These are phyloP conservation scores for Casuarina equisetifolia DNA, from an alignment of 306 rosid genomes.

Conservation along the genomic window DNA sequence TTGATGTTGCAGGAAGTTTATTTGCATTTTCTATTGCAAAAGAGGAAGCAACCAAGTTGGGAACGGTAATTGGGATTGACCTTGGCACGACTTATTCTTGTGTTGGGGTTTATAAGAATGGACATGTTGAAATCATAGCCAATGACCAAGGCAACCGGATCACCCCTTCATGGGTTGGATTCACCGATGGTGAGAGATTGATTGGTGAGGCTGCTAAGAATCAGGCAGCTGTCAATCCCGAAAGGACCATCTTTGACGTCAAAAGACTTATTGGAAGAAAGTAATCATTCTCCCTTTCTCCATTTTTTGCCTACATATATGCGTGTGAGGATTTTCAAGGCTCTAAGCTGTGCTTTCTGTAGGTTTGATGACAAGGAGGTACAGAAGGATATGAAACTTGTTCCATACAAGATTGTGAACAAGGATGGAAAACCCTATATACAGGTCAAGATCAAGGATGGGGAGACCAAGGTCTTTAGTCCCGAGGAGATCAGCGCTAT, in stretches of 20 bases:
- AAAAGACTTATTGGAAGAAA: slow-evolving; percentile 98
- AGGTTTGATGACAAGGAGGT: slow-evolving; percentile 95
- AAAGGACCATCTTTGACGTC: slow-evolving; percentile 91
- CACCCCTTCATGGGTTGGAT: slow-evolving; percentile 98
- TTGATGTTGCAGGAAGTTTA: background rate
- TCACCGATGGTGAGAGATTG: slow-evolving; percentile 82
- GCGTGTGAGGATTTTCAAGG: slow-evolving; percentile 6
- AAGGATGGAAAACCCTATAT: slow-evolving; percentile 33
- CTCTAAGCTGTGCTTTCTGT: slow-evolving; percentile 8
- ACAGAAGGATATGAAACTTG: slow-evolving; percentile 81
- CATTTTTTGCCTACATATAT: background rate
- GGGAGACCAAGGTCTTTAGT: slow-evolving; percentile 25
- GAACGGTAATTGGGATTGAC: slow-evolving; percentile 94
- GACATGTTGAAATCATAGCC: slow-evolving; percentile 98
- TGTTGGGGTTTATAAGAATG: slow-evolving; percentile 96
- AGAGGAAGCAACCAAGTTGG: slow-evolving; percentile 87
- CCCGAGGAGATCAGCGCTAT: slow-evolving; percentile 29
- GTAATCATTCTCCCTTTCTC: slow-evolving; percentile 38
- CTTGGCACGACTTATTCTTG: slow-evolving; percentile 97
- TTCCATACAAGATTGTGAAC: slow-evolving; percentile 35
- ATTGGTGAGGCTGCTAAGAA: slow-evolving; percentile 99
- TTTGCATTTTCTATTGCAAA: slow-evolving; percentile 79
- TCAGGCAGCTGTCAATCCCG: slow-evolving; percentile 92
- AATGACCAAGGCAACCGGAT: slow-evolving; percentile 99
- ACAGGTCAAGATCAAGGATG: slow-evolving; percentile 21